Evolutionary conservation across 768 basidiomycete genomes (phyloP).

Genomic region (Hygrocybe coccinea): DNA sequence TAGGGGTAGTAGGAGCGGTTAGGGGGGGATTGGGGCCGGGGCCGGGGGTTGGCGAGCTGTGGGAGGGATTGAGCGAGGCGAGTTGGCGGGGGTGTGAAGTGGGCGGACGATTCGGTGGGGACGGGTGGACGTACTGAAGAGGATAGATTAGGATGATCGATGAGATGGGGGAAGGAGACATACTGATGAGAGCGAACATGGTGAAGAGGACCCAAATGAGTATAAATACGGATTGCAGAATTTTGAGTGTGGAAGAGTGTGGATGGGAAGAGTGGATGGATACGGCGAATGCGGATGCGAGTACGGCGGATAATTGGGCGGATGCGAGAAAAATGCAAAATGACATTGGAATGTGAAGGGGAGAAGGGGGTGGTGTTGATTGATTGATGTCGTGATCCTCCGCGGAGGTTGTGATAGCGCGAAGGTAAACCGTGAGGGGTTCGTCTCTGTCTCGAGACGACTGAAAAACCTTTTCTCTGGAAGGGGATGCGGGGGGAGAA

Average conservation of each 20-base stretch:
- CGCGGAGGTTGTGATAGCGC: conserved; percentile 6
- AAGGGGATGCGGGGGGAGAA: conserved; percentile 6
- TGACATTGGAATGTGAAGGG: not conserved
- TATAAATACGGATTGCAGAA: conserved; percentile 16
- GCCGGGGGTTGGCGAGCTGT: too few relatives aligned
- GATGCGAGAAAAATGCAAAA: conserved; percentile 9
- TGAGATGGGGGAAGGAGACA: conserved; percentile 2
- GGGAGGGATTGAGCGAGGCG: conserved; percentile 6
- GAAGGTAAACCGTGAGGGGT: not conserved
- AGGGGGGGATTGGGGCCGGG: not conserved
- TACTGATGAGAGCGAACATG: conserved; percentile 18
- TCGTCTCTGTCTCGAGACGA: not conserved
- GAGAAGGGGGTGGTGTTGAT: not conserved
- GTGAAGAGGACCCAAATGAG: conserved; percentile 18
- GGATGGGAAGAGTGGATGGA: conserved; percentile 10
- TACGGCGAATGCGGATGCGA: conserved; percentile 16
- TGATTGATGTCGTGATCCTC: not conserved
- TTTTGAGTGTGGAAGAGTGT: conserved; percentile 10
- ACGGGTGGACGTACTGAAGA: conserved; percentile 1
- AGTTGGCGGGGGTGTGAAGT: not conserved
- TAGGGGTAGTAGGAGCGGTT: conserved; percentile 6
- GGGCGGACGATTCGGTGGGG: conserved; percentile 5
- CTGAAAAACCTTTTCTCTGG: not conserved
- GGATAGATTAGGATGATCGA: not conserved
- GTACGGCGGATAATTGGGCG: conserved; percentile 16